phyloP scores from a whole-genome alignment of 768 basidiomycete species.

The Sporobolomyces phaffii region DNA sequence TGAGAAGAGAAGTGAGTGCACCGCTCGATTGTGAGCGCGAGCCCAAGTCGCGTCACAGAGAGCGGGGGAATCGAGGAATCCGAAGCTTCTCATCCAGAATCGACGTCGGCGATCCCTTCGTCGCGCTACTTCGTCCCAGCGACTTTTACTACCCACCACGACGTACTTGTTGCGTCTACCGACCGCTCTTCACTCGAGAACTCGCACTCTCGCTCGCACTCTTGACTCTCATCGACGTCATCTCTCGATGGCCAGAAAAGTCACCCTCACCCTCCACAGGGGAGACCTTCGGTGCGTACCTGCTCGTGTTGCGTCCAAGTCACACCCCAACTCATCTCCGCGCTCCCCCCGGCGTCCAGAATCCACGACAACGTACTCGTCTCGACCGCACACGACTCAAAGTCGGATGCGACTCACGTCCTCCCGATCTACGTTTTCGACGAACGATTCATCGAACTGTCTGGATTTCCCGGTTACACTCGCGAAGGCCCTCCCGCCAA shows the following conservation, averaged over 20 bases:
- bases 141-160: not conserved
- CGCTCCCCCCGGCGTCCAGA: not conserved
- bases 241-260: slow-evolving; percentile 10
- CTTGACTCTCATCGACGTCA: not conserved
- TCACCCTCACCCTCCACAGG: slow-evolving; percentile 24
- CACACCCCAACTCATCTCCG: no score
- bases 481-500: slow-evolving; percentile 41
- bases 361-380: slow-evolving; percentile 43
- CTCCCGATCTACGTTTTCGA: slow-evolving; percentile 51
- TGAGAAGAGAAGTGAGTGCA: no score
- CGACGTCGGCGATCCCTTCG: no score
- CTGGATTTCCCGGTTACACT: slow-evolving; percentile 43
- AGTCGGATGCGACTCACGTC: slow-evolving; percentile 45
- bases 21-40: no score
- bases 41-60: no score
- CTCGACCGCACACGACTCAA: slow-evolving; percentile 37
- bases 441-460: slow-evolving; percentile 48
- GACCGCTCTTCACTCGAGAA: slow-evolving; percentile 52
- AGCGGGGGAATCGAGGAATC: no score
- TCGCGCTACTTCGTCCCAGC: no score
- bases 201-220: slow-evolving; percentile 46
- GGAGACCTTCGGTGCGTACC: slow-evolving; percentile 26
- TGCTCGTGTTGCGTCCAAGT: no score
- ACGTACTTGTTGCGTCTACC: slow-evolving; percentile 52
- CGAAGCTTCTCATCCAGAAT: no score